Evolutionary conservation across 306 rosid species (phyloP).

Genomic region (Castanopsis chinensis): DNA sequence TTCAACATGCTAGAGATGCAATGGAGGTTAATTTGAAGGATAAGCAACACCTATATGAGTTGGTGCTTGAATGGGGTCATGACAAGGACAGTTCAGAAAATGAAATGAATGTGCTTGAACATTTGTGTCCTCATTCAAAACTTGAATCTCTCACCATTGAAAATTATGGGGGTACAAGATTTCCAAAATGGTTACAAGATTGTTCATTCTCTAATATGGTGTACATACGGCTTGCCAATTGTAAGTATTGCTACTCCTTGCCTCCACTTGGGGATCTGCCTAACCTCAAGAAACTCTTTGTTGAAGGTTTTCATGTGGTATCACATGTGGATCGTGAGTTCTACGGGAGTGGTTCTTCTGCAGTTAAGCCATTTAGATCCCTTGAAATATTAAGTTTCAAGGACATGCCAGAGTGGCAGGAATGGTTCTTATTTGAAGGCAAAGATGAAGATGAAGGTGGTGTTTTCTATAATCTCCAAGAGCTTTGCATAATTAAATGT

Average conservation of each 20-base stretch:
- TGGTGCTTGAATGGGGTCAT: too few species aligned
- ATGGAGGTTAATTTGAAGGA: too few species aligned
- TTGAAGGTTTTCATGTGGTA: not conserved
- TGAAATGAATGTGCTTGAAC: not conserved
- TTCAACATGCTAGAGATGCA: too few species aligned
- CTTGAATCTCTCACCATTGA: not conserved
- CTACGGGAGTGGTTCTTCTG: not conserved
- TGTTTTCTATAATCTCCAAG: too few species aligned
- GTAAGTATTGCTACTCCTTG: not conserved
- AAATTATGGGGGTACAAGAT: slow-evolving; percentile 6
- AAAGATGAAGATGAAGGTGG: too few species aligned
- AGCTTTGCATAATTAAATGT: too few species aligned
- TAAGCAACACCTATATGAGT: too few species aligned
- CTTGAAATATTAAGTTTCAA: too few species aligned
- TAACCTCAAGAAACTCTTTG: not conserved
- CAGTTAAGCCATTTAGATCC: too few species aligned
- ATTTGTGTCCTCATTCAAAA: not conserved
- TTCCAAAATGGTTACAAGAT: not conserved
- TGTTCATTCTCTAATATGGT: not conserved
- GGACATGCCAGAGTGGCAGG: too few species aligned
- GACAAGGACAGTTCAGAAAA: not conserved
- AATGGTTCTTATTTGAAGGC: too few species aligned
- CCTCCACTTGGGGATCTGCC: slow-evolving; percentile 2
- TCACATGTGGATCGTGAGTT: not conserved
- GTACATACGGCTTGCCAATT: not conserved